Evolutionary conservation across 768 basidiomycete genomes (phyloP), one percentile per base, ranked within the genome.

Genomic region (Tricholoma sp.): DNA sequence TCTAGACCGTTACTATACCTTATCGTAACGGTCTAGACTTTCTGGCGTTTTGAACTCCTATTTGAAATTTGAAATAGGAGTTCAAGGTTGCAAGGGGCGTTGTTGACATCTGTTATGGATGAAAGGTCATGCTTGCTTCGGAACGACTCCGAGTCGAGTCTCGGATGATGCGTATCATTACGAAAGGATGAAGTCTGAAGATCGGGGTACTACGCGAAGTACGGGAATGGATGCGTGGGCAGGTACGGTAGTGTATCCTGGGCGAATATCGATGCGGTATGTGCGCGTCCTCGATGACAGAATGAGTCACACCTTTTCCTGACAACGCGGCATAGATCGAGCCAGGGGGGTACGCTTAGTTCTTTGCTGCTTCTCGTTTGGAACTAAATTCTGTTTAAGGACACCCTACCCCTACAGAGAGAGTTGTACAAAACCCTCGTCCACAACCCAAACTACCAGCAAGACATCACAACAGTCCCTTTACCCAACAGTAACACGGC

Each of bases 221-320:
- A 9, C 74, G 88, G 37, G 89, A 86, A 5, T 91, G 89, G 89
- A 70, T 91, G 54, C 72, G 86, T 27, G 89, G n/a, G 90, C 12
- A 74, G 88, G 58, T 91, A 88, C 64, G 70, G 80, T 6, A 72
- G 78, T 59, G 66, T 91, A 6, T 66, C 76, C 14, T 76, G 76
- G 1, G 63, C 72, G 7, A 75, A 74, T 41, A 80, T 91, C 39
- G 89, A 91, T 70, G 66, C 71, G 61, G 88, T 89, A 50, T 57
- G 60, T 60, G 52, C 18, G 19, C 35, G 35, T 16, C 14, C 14
- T 14, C 14, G 14, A 37, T 37, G 4, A 37, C 14, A 14, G 35
- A 16, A 3, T n/a, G n/a, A n/a, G n/a, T 11, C 10, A 34, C 4
- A 11, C 8, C 12, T 19, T 29, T 14, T 7, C 52, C 5, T 27